Evolutionary conservation across 805 yeast species (phyloP).

Genomic region (Wickerhamiella spandovensis): DNA sequence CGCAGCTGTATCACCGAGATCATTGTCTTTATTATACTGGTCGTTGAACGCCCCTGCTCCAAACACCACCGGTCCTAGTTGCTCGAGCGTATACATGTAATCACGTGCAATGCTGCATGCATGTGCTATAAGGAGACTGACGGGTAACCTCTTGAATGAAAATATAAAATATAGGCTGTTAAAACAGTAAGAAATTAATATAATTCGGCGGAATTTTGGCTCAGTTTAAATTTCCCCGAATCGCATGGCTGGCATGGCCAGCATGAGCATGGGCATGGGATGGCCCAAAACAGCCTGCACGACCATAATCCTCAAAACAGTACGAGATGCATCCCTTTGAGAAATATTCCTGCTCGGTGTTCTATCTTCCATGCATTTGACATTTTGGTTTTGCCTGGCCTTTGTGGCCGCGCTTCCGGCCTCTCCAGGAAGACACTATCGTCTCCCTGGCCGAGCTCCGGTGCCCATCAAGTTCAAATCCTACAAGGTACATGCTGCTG

Average conservation of each 20-base stretch:
- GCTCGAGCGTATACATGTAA: neutral
- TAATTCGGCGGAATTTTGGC: no score
- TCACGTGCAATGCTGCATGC: neutral
- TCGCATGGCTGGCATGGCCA: no score
- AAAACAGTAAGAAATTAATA: no score
- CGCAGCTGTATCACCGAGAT: slow-evolving; percentile 39
- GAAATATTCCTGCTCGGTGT: no score
- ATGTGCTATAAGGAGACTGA: no score
- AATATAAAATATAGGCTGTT: no score
- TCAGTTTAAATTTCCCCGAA: no score
- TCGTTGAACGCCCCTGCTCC: slow-evolving; percentile 87
- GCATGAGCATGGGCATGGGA: no score
- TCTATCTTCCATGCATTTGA: neutral
- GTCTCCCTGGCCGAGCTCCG: neutral
- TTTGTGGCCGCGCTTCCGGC: neutral
- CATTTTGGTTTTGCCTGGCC: neutral
- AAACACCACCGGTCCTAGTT: slow-evolving; percentile 37
- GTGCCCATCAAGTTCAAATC: neutral
- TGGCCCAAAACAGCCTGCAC: neutral
- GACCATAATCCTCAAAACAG: no score
- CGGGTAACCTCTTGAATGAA: no score
- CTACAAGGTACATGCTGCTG: neutral
- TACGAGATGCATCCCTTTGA: no score
- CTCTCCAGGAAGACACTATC: neutral
- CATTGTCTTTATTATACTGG: slow-evolving; percentile 65